phyloP scores from a whole-genome alignment of 176 grass and related monocot species.

The Bromus sterilis region DNA sequence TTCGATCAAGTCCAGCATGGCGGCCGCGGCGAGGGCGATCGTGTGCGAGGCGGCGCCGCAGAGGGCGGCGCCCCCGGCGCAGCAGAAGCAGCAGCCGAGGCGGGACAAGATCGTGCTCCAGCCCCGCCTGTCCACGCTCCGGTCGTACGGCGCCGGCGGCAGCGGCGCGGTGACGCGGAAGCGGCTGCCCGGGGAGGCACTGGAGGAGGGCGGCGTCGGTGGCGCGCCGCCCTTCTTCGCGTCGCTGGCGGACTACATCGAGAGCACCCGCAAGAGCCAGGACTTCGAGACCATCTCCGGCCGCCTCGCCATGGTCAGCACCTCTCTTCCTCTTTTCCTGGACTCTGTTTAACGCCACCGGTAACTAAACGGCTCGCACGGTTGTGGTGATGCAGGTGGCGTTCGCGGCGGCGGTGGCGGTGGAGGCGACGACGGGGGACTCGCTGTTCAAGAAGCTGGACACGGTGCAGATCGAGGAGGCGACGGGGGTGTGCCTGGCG shows the following conservation, averaged over 20 bases:
- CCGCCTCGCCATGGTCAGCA: constrained; percentile 70
- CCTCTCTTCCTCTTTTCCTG: too few relatives aligned
- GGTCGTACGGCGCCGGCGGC: constrained; percentile 58
- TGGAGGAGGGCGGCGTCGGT: not conserved
- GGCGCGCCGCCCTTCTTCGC: constrained; percentile 62
- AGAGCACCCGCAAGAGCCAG: constrained; percentile 86
- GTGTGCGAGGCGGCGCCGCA: constrained; percentile 57
- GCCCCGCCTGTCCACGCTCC: constrained; percentile 80
- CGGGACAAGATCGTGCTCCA: constrained; percentile 78
- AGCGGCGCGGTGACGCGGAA: constrained; percentile 33
- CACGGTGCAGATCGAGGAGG: constrained; percentile 73
- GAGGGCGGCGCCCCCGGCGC: constrained; percentile 7
- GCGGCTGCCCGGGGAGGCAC: not conserved
- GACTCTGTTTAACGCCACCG: not conserved
- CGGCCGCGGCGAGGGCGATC: constrained; percentile 39
- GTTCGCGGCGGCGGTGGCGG: constrained; percentile 65
- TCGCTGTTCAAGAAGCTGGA: constrained; percentile 98
- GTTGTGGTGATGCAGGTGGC: constrained; percentile 23
- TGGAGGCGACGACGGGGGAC: constrained; percentile 75
- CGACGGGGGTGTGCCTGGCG: constrained; percentile 54
- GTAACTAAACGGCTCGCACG: not conserved
- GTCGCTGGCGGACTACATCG: constrained; percentile 88
- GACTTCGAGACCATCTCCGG: constrained; percentile 92
- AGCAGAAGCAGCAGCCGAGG: constrained; percentile 9
- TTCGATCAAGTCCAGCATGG: not conserved